Evolutionary conservation across 305 asterid genomes (phyloP).

Genomic region (Solanum hybrid): DNA sequence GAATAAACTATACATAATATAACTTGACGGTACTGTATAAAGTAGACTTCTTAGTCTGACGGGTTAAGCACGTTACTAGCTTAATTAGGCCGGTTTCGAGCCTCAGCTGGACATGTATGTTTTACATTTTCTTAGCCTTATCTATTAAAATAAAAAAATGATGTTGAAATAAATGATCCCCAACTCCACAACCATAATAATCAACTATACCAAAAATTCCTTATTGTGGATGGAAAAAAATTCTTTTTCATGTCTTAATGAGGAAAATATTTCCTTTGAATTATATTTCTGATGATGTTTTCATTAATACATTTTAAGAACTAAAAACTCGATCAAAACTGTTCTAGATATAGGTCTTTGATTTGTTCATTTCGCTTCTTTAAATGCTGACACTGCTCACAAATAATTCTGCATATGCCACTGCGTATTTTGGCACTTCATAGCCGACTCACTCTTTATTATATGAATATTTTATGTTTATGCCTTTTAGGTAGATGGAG

Average conservation of each 20-base stretch:
- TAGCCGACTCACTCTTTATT: not conserved
- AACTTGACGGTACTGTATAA: not conserved
- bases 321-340: not conserved
- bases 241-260: not conserved
- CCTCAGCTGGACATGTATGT: not conserved
- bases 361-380: not conserved
- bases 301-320: not conserved
- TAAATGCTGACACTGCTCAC: not conserved
- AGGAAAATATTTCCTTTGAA: not conserved
- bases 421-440: not conserved
- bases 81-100: not conserved
- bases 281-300: not conserved
- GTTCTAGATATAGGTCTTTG: not conserved
- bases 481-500: conserved; percentile 72
- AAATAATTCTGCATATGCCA: not conserved
- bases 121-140: not conserved
- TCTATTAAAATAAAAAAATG: not conserved
- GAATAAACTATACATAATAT: not conserved
- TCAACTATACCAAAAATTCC: not conserved
- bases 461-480: not conserved
- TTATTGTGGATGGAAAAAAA: not conserved
- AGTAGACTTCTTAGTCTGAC: not conserved
- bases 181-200: not conserved
- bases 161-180: not conserved
- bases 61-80: not conserved